Base-by-base conservation (phyloP, 345 rosid genomes). In the Hirschfeldia incana region DNA sequence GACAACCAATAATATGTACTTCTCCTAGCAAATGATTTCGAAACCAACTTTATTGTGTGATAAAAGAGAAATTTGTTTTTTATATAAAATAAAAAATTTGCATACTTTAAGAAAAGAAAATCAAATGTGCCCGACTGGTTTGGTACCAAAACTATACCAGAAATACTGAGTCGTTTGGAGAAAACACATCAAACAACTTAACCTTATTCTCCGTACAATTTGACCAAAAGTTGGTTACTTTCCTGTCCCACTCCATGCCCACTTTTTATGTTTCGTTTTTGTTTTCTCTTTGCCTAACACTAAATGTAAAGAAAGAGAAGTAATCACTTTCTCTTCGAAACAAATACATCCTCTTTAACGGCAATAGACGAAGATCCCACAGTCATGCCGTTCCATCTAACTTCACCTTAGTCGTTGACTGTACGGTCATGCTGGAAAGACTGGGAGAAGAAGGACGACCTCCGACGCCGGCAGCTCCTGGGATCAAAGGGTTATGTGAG, bases 351-450 rank as follows among this genome's bases (percentile, higher is more conserved):
- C 15, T 91, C 98, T 83, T 89, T 91, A 33, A 83, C 88, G 72
- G 64, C 36, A 16, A 8, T 16, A 9, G 84, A 87, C 4, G 67
- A 33, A 8, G 53, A 82, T 42, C 82, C 65, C 32, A 66, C 74
- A 2, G 33, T 46, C 2, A 58, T 7, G 17, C 86, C 84, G 84
- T 71, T 72, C 66, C 67, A 16, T 68, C 36, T 58, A 72, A 13
- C 29, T 65, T 55, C 49, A 29, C 68, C n/a, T 78, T 34, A 1
- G 84, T 76, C 55, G 88, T 88, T 1, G 97, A 91, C 79, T 91
- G 98, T 59, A 89, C 87, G 12, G 96, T 89, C 86, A 91, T 80
- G 62, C 86, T 93, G 17, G 98, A 94, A 82, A 89, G 46, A 83
- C 86, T 87, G 0, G 97, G 98, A 0, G 97, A 91, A 65, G 90